phyloP scores from a whole-genome alignment of 2,329 filamentous ascomycete genomes.

The Fusarium pseudonygamai region DNA sequence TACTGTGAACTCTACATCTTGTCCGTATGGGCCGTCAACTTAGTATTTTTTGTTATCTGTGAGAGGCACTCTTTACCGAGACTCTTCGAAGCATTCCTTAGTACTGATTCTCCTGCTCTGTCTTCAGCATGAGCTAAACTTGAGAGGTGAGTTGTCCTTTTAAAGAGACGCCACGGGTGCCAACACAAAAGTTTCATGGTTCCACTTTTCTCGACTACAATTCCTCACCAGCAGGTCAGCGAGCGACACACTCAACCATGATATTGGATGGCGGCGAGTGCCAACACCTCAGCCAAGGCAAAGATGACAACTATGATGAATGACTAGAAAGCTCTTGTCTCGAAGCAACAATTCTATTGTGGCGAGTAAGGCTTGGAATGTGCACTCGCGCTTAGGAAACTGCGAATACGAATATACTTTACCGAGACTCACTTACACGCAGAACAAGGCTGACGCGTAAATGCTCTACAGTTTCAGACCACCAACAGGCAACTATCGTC shows the following conservation, averaged over 20 bases:
- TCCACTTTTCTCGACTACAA: slow-evolving; percentile 35
- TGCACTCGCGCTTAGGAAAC: background rate
- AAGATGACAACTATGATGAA: background rate
- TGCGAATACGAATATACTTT: background rate
- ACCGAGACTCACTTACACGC: slow-evolving; percentile 23
- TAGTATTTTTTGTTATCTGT: background rate
- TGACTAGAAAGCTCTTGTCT: background rate
- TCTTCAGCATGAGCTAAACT: background rate
- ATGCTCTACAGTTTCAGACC: background rate
- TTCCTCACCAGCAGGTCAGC: slow-evolving; percentile 33
- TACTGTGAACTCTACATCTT: background rate
- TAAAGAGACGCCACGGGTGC: slow-evolving; percentile 32
- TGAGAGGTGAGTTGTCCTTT: slow-evolving; percentile 5
- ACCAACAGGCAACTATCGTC: background rate
- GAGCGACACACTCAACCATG: slow-evolving; percentile 36
- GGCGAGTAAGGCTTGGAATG: background rate
- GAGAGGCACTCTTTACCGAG: too few species aligned
- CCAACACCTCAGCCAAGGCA: slow-evolving; percentile 22
- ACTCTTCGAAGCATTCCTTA: background rate
- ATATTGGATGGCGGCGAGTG: slow-evolving; percentile 23
- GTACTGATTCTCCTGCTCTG: background rate
- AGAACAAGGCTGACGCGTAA: slow-evolving; percentile 9
- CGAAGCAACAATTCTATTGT: background rate
- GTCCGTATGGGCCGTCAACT: background rate
- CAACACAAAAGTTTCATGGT: slow-evolving; percentile 7